Evolutionary conservation across 768 basidiomycete species (phyloP).

Genomic region (Suillus luteus): DNA sequence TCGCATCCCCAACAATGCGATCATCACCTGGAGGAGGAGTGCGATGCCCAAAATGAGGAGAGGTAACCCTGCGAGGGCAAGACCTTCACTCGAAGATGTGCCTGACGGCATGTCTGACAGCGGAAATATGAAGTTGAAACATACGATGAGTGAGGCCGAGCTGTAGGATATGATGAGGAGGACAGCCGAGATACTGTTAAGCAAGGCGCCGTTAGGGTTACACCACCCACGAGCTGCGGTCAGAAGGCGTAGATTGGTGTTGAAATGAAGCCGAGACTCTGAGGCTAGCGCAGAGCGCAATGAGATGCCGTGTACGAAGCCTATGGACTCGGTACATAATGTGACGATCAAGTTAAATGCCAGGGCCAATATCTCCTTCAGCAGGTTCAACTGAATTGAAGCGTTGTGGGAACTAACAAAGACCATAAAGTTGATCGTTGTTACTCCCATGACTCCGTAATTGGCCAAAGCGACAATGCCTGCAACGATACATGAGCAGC

Average conservation of each 20-base stretch:
- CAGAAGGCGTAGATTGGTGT: slow-evolving; percentile 34
- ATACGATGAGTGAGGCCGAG: slow-evolving; percentile 29
- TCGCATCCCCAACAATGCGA: slow-evolving; percentile 27
- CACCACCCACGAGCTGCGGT: slow-evolving; percentile 22
- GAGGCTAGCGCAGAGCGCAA: slow-evolving; percentile 31
- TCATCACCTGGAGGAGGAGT: slow-evolving; percentile 25
- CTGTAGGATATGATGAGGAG: slow-evolving; percentile 33
- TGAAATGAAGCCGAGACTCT: slow-evolving; percentile 27
- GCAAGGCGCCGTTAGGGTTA: slow-evolving; percentile 26
- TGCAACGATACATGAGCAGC: slow-evolving; percentile 25
- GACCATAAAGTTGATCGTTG: not conserved
- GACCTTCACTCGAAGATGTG: too few species aligned
- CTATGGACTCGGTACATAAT: slow-evolving; percentile 32
- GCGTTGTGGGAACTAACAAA: too few species aligned
- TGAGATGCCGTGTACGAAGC: slow-evolving; percentile 29
- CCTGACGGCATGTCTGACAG: too few species aligned
- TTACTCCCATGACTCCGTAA: slow-evolving; percentile 8
- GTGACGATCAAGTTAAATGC: slow-evolving; percentile 29
- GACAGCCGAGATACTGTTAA: slow-evolving; percentile 26
- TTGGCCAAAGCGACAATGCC: slow-evolving; percentile 24
- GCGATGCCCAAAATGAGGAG: slow-evolving; percentile 30
- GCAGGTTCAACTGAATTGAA: not conserved
- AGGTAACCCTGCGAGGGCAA: slow-evolving; percentile 29
- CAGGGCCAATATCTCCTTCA: slow-evolving; percentile 25
- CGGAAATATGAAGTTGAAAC: too few species aligned